Evolutionary conservation across 352 stramenopile species (phyloP), one percentile per base, ranked within the genome.

Genomic region (Phytopythium ostracodes): DNA sequence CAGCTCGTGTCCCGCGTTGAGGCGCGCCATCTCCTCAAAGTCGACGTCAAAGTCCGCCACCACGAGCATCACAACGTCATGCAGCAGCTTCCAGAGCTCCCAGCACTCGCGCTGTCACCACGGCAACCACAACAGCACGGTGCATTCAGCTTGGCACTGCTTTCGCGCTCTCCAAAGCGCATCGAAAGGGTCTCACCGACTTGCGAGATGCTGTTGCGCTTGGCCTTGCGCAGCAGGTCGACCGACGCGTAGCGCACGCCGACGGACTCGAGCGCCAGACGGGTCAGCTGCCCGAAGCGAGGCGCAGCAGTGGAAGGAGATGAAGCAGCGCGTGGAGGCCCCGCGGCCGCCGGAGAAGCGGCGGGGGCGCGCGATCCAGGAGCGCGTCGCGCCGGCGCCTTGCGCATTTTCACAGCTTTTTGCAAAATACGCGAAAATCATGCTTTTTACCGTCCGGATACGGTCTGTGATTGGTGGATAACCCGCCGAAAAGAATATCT

Each of bases 41-140:
- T 88, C 79, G 36, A 87, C 63, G 18, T 83, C 59, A 66, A 89
- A 91, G 44, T 89, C 75, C 2, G 71, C 64, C n/a, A 92, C 57
- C 20, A 82, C 64, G 7, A 89, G 67, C 22, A 90, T 59, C 60
- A 88, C 75, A 55, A 93, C 36, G 56, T 93, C 84, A 52, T 91
- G 71, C 53, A 93, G 61, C 24, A 84, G 58, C 60, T 79, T 76
- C 75, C 83, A 90, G 31, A 90, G 47, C 25, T 68, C 55, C 52
- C 66, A 59, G 51, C 71, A 73, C 63, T 90, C 80, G 10, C 54
- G 60, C 83, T 90, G 6, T 20, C 3, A 12, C 15, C 42, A 47
- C 31, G 9, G 40, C 10, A 29, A 8, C 1, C 29, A 56, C n/a
- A 35, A 27, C 12, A 42, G 29, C 29, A 33, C n/a, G 2, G 25